Evolutionary conservation across 352 stramenopile species (phyloP).

Genomic region (Phytophthora quininea): DNA sequence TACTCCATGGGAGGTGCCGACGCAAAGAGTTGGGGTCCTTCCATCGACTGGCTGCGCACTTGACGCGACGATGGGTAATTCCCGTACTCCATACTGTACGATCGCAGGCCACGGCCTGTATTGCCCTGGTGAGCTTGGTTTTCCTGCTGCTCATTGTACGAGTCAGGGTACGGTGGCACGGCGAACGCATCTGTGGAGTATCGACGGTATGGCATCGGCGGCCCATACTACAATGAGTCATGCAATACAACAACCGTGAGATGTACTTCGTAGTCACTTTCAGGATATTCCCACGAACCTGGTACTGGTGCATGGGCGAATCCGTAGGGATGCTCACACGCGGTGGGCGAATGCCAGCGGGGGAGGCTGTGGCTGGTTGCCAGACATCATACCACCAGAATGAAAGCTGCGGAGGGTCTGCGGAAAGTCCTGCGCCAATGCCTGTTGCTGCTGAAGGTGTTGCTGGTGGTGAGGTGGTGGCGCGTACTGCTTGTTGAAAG

Average conservation of each 20-base stretch:
- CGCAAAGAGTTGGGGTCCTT: slow-evolving; percentile 68
- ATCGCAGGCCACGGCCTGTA: slow-evolving; percentile 61
- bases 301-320: slow-evolving; percentile 72
- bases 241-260: not conserved
- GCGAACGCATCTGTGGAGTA: slow-evolving; percentile 79
- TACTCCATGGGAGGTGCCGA: slow-evolving; percentile 57
- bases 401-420: slow-evolving; percentile 66
- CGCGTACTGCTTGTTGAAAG: slow-evolving; percentile 55
- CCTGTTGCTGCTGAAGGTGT: slow-evolving; percentile 42
- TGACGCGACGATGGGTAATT: slow-evolving; percentile 58
- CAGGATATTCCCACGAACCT: slow-evolving; percentile 30
- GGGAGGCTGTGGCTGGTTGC: slow-evolving; percentile 38
- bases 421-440: slow-evolving; percentile 57
- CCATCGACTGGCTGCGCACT: slow-evolving; percentile 79
- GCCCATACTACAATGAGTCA: slow-evolving; percentile 38
- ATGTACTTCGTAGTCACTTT: not conserved
- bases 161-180: slow-evolving; percentile 66
- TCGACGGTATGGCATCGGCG: slow-evolving; percentile 64
- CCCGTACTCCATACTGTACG: slow-evolving; percentile 79
- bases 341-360: slow-evolving; percentile 52
- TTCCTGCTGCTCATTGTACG: slow-evolving; percentile 57
- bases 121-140: slow-evolving; percentile 52
- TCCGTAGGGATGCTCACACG: slow-evolving; percentile 74
- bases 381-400: slow-evolving; percentile 47
- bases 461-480: slow-evolving; percentile 46